Evolutionary conservation across 192 early-diverging fungal genomes (phyloP), one percentile per base, ranked within the genome.

Genomic region (Linnemannia exigua): DNA sequence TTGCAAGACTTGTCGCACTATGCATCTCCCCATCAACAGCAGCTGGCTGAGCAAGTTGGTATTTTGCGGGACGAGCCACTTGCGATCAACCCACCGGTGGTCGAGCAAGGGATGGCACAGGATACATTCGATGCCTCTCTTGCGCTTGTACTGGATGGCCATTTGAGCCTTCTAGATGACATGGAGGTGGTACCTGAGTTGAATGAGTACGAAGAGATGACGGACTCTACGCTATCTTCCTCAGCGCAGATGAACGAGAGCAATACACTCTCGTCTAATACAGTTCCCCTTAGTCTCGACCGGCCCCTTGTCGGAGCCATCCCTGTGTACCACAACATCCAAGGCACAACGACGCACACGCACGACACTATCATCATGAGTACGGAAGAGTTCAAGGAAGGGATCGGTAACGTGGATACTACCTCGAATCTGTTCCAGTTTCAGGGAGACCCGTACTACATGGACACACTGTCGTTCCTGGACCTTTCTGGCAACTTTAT

Each of bases 121-220:
- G 82, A 84, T 17, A 63, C 28, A 8, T 84, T 50, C 63, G 82
- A 74, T 19, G 77, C 82, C 15, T 84, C 82, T 31, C 52, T 84
- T 28, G 82, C 82, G 0, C 50, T 79, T 3, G 82, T 75, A 1
- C 35, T 84, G 20, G 72, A 84, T 38, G 82, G 66, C 33, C 47
- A 84, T 46, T 54, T 84, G 17, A 50, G 72, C 16, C 77, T 84
- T 33, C 17, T 79, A 3, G 82, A 84, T 63, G 82, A 84, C 19
- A 84, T 84, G 77, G 77, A 79, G 36, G 61, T 74, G 8, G 71
- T 84, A 36, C 75, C 70, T 14, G 66, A 77, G 15, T 35, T 78
- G 54, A 73, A 52, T 12, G 81, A 84, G n/a, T 84, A 73, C 25
- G 67, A 78, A 3, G 71, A 68, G 19, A 46, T 78, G 28, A 9